Conservation (phyloP, 306 rosid genomes). For the Ziziphus jujuba region DNA sequence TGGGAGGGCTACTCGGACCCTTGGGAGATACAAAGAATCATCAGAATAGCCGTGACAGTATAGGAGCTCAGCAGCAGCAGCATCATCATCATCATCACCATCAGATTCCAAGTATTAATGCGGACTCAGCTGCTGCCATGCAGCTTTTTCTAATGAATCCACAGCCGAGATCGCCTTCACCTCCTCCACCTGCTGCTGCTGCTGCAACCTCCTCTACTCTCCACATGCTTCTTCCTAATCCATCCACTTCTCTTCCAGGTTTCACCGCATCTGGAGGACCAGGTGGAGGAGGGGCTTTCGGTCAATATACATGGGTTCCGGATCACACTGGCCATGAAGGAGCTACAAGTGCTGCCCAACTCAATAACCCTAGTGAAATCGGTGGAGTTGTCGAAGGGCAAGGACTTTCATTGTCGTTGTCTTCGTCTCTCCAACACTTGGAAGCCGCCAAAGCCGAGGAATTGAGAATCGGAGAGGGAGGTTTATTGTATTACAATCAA, state of each 20-base stretch:
- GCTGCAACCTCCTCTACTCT: constrained; percentile 51
- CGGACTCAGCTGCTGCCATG: constrained; percentile 96
- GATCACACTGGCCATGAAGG: constrained; percentile 39
- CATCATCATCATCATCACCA: constrained; percentile 43
- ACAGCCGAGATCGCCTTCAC: constrained; percentile 66
- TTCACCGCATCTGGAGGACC: constrained; percentile 10
- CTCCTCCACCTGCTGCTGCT: constrained; percentile 45
- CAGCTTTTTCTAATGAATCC: constrained; percentile 93
- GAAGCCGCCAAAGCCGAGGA: constrained; percentile 76
- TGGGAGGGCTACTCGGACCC: constrained; percentile 39
- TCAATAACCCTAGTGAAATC: constrained; percentile 29
- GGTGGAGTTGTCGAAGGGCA: constrained; percentile 55
- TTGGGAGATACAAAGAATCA: constrained; percentile 50
- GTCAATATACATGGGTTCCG: constrained; percentile 77
- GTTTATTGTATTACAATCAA: constrained; percentile 47
- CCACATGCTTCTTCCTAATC: constrained; percentile 76
- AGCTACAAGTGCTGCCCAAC: constrained; percentile 21
- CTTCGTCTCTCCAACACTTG: constrained; percentile 60
- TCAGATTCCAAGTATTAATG: constrained; percentile 69
- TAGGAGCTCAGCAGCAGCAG: constrained; percentile 12
- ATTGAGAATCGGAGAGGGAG: constrained; percentile 49
- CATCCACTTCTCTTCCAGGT: constrained; percentile 52
- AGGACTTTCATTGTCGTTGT: constrained; percentile 69
- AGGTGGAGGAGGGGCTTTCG: constrained; percentile 45
- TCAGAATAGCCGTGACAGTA: constrained; percentile 39